Conservation (phyloP, 2,329 filamentous ascomycete species). For the Cladosporium colombiae region DNA sequence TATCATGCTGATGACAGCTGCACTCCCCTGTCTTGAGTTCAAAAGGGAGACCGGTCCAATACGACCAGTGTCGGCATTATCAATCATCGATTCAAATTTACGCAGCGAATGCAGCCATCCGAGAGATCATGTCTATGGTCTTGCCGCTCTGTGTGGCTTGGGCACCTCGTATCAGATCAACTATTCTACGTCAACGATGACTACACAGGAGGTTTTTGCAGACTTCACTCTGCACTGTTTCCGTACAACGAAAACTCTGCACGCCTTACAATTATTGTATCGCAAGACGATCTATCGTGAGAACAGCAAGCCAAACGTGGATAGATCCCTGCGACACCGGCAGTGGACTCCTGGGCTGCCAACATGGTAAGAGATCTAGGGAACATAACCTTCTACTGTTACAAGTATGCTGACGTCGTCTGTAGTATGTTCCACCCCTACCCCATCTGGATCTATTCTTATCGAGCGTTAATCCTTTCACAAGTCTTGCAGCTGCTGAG, state of each 20-base stretch:
- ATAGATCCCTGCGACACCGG: neutral
- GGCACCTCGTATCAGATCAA: neutral
- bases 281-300: neutral
- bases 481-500: no score
- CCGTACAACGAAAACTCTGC: neutral
- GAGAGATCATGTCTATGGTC: neutral
- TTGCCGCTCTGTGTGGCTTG: neutral
- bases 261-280: neutral
- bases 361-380: neutral
- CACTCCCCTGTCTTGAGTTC: neutral
- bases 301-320: neutral
- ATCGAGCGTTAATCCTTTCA: no score
- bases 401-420: no score
- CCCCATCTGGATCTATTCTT: no score
- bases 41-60: neutral
- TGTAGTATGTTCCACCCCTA: no score
- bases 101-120: neutral
- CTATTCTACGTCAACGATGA: neutral
- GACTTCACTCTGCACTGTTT: conserved; percentile 1
- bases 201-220: neutral
- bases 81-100: neutral
- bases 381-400: no score
- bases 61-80: neutral
- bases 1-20: neutral
- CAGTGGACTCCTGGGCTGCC: neutral